Base-by-base conservation (phyloP, 306 rosid species). In the Rubus idaeus region DNA sequence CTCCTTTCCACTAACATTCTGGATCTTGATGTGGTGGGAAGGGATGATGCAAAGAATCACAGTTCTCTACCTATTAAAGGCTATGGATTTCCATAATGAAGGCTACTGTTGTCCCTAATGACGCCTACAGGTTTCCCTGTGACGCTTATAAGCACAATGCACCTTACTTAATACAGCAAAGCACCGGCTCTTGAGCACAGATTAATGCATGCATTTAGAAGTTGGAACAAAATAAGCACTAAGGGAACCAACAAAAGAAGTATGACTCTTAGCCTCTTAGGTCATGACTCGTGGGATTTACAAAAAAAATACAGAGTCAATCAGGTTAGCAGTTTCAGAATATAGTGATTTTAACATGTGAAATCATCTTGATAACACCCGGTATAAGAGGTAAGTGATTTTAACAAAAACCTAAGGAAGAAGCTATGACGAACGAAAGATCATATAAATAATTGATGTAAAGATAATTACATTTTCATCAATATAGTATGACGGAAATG, bases 401-500 rank as follows among this genome's bases (percentile, higher is more conserved):
- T 26, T 53, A 53, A 41, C 21, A 76, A 58, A 75, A 67, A 79
- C 45, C 78, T 55, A 46, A 20, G 55, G 17, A 65, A 61, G 56
- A 52, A 70, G 8, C 5, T 5, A 44, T 42, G 69, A 23, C 76
- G 52, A 55, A 74, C 80, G 46, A 73, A 71, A 68, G 77, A 77
- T 71, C 75, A 70, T 60, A 67, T 77, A 39, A 73, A 46, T 17
- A 60, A 75, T 76, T 71, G 17, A 71, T 30, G 62, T 12, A 72
- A 72, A 78, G 87, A 82, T 62, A 86, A 83, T 88, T 91, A 92
- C 97, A 91, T 90, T 90, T 90, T 95, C 97, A 81, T 95, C 97
- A 85, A 95, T 92, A 81, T 95, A 92, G 91, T 95, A 95, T 26
- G 99, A 95, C 5, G 97, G 99, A 83, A 95, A 94, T 45, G 97